Conservation (phyloP, 129 eudicot species). For the Saussurea involucrata region DNA sequence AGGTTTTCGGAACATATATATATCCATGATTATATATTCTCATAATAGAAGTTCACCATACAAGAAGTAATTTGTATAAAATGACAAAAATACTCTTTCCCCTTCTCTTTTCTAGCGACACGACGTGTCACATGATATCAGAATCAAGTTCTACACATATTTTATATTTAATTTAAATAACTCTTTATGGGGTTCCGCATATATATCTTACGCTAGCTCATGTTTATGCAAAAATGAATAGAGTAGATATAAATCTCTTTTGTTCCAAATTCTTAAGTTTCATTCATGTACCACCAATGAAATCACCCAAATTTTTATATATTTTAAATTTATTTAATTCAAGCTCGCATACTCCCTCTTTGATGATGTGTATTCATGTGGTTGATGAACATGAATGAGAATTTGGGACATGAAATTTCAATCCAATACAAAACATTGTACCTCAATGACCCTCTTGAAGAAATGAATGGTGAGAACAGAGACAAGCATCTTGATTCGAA, state of each 20-base stretch:
- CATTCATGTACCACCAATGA: not conserved
- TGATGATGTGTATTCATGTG: too few species aligned
- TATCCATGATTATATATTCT: not conserved
- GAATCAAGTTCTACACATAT: too few species aligned
- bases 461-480: constrained; percentile 48
- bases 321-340: too few species aligned
- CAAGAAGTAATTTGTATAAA: not conserved
- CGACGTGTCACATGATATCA: too few species aligned
- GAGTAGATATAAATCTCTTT: not conserved
- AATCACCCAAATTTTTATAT: too few species aligned
- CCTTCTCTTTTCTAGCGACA: not conserved
- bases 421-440: constrained; percentile 2
- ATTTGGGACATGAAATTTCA: too few species aligned
- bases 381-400: too few species aligned
- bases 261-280: not conserved
- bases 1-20: not conserved
- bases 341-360: too few species aligned
- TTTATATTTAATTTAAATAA: too few species aligned
- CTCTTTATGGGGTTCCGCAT: not conserved
- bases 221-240: not conserved
- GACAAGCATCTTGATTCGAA: constrained; percentile 32
- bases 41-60: too few species aligned
- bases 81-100: not conserved
- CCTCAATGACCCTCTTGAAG: constrained; percentile 55
- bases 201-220: not conserved